phyloP scores from a whole-genome alignment of 768 basidiomycete species.

The Lyophyllum atratum region DNA sequence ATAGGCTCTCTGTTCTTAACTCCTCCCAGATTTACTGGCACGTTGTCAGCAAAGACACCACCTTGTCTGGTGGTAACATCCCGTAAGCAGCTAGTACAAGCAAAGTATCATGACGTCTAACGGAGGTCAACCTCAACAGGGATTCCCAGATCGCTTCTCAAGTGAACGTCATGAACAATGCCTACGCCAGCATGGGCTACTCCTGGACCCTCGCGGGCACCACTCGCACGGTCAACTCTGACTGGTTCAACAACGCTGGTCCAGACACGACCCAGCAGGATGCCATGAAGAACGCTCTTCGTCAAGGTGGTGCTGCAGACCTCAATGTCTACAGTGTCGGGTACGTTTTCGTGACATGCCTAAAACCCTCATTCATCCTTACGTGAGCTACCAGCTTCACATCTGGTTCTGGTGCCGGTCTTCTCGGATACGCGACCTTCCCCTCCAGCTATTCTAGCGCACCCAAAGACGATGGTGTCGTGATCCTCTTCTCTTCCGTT shows the following conservation, averaged over 20 bases:
- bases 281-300: constrained; percentile 48
- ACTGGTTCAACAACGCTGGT: constrained; percentile 50
- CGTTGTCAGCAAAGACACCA: constrained; percentile 32
- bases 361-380: background rate
- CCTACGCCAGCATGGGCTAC: constrained; percentile 38
- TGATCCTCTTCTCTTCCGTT: constrained; percentile 41
- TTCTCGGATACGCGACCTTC: constrained; percentile 59
- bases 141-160: constrained; percentile 37
- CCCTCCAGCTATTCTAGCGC: constrained; percentile 40
- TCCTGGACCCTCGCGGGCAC: constrained; percentile 42
- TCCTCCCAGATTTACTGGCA: constrained; percentile 38
- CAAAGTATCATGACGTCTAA: constrained; percentile 1
- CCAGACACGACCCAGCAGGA: constrained; percentile 38
- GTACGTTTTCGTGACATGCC: constrained; percentile 24
- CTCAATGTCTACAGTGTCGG: constrained; percentile 58
- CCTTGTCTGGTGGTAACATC: constrained; percentile 39
- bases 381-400: constrained; percentile 31
- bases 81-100: constrained; percentile 30
- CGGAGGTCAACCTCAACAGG: constrained; percentile 19
- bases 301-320: constrained; percentile 37
- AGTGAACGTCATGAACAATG: constrained; percentile 43
- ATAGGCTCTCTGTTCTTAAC: background rate
- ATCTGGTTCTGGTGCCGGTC: constrained; percentile 38
- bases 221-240: constrained; percentile 42
- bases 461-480: constrained; percentile 51